Conservation (phyloP, 2,329 filamentous ascomycete genomes). For the Colletotrichum godetiae region DNA sequence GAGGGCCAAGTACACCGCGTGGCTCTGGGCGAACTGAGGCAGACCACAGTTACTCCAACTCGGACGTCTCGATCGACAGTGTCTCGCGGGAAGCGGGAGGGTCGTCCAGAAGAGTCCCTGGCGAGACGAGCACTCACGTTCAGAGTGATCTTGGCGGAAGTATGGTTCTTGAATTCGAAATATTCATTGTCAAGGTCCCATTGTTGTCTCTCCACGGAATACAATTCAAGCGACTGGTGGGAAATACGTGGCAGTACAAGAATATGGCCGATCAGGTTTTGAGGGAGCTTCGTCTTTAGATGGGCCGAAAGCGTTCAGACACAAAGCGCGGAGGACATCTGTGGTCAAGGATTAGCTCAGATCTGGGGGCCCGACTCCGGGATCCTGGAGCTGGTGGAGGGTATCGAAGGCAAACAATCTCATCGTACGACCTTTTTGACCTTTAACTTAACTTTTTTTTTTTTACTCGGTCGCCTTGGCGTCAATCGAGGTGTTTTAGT, state of each 20-base stretch:
- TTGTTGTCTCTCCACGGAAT: conserved; percentile 93
- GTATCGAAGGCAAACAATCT: not conserved
- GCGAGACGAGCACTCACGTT: conserved; percentile 92
- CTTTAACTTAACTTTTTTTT: not conserved
- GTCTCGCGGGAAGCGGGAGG: conserved; percentile 65
- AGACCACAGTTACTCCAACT: conserved; percentile 85
- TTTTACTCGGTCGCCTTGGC: not conserved
- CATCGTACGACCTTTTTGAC: not conserved
- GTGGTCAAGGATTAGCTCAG: not conserved
- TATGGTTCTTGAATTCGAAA: conserved; percentile 91
- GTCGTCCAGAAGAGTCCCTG: conserved; percentile 71
- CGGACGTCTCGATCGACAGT: conserved; percentile 86
- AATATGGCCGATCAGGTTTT: conserved; percentile 97
- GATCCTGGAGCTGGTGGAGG: not conserved
- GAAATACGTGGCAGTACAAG: conserved; percentile 98
- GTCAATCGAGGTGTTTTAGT: not conserved
- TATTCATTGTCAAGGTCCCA: conserved; percentile 97
- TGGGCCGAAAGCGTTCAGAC: not conserved
- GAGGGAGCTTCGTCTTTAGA: conserved; percentile 82
- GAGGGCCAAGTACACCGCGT: conserved; percentile 52
- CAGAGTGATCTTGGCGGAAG: conserved; percentile 88
- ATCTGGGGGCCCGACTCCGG: not conserved
- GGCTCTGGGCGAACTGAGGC: conserved; percentile 58
- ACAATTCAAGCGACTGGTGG: conserved; percentile 96
- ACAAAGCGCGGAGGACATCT: not conserved